Evolutionary conservation across 2,329 filamentous ascomycete genomes (phyloP), one percentile per base, ranked within the genome.

Genomic region (Massarina eburnea): DNA sequence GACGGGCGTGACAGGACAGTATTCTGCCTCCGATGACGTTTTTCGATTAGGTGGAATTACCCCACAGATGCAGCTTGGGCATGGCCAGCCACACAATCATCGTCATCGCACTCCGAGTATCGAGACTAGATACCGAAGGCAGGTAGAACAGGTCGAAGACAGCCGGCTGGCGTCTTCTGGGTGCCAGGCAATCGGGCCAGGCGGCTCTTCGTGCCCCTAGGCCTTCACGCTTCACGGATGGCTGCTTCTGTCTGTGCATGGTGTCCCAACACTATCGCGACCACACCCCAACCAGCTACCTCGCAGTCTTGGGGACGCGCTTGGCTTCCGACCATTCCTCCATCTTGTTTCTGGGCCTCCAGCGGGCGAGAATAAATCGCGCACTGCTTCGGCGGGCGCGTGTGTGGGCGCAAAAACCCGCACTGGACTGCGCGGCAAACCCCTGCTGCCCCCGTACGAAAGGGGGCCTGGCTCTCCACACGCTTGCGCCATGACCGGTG

Each of bases 231-330:
- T 8, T 18, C 21, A 39, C 20, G 20, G 36, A 18, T 39, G 36
- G 36, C 36, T 39, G 36, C 36, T 14, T 8, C 22, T n/a, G n/a
- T 39, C 36, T 39, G 36, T 39, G 36, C 21, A 26, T 17, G 18
- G 36, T 22, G 22, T 34, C 39, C 27, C 44, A 51, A 47, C 43
- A 27, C 22, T 30, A 36, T 35, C 33, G 29, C 30, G n/a, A 32
- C 35, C 15, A 10, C 43, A 38, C 40, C 43, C 9, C 35, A 21
- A 21, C 21, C n/a, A 21, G n/a, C n/a, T n/a, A n/a, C n/a, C n/a
- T n/a, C n/a, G n/a, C n/a, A n/a, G n/a, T n/a, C n/a, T n/a, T n/a
- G n/a, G n/a, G n/a, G n/a, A n/a, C n/a, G n/a, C n/a, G n/a, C n/a
- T n/a, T n/a, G n/a, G n/a, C n/a, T n/a, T 21, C 19, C 35, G 18